Percentiles rank a stretch among this genome's conserved stretches.
Conservation (phyloP, 2,329 filamentous ascomycete genomes). For the Ascochyta lentis region DNA sequence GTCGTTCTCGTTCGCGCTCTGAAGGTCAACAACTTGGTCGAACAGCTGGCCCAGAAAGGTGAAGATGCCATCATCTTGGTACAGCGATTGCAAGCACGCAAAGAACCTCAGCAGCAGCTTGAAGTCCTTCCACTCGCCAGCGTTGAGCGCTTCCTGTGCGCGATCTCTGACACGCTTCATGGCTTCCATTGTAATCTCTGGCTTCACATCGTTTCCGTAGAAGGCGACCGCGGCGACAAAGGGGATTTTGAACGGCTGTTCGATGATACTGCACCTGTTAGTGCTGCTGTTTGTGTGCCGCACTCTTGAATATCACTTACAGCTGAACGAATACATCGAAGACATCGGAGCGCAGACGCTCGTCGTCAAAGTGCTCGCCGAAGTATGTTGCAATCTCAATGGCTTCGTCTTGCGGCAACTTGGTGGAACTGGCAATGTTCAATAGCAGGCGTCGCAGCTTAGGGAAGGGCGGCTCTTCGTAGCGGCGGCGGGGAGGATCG, state of each 20-base stretch:
- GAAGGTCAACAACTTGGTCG: constrained; percentile 85
- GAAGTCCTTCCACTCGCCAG: constrained; percentile 85
- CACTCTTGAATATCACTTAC: constrained; percentile 48
- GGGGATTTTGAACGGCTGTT: constrained; percentile 98
- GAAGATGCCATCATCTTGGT: constrained; percentile 86
- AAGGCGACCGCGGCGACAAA: constrained; percentile 87
- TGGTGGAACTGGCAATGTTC: constrained; percentile 48
- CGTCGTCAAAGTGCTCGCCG: constrained; percentile 78
- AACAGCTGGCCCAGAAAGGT: constrained; percentile 89
- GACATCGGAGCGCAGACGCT: constrained; percentile 76
- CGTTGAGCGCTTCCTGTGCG: constrained; percentile 70
- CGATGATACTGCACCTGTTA: constrained; percentile 63
- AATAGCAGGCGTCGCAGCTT: constrained; percentile 46
- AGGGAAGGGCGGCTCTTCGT: constrained; percentile 44
- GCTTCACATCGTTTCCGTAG: constrained; percentile 77
- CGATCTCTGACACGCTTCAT: constrained; percentile 67
- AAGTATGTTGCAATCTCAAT: constrained; percentile 65
- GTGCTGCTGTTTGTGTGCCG: background rate
- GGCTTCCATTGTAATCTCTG: constrained; percentile 75
- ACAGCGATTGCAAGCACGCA: constrained; percentile 80
- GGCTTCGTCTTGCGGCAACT: constrained; percentile 47
- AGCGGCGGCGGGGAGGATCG: constrained; percentile 41
- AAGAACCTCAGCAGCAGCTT: constrained; percentile 91
- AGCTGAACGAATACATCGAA: constrained; percentile 77
- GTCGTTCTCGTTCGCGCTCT: constrained; percentile 92